Conservation (phyloP, 495 filamentous ascomycete species). For the Neurospora hispaniola region DNA sequence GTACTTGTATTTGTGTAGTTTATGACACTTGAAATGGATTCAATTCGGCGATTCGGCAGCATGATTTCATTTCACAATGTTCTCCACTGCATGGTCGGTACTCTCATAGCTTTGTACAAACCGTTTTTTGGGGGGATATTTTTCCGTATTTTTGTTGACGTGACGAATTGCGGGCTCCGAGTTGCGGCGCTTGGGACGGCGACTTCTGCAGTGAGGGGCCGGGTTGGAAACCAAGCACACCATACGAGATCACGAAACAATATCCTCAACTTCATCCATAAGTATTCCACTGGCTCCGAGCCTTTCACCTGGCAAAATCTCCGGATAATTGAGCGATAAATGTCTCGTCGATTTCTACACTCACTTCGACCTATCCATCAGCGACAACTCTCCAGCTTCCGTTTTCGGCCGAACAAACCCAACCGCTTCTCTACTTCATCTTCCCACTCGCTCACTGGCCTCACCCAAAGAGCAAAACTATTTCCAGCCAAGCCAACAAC, state of each 20-base stretch:
- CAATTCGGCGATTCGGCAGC: neutral
- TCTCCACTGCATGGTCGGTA: too few species aligned
- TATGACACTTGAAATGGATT: neutral
- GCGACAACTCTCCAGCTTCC: neutral
- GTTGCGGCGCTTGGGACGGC: neutral
- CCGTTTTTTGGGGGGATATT: neutral
- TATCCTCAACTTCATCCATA: neutral
- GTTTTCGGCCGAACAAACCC: neutral
- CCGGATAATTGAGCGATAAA: neutral
- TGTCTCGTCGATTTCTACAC: neutral
- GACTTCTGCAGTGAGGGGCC: neutral
- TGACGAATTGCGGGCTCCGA: neutral
- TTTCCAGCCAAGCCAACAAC: neutral
- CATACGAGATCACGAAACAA: neutral
- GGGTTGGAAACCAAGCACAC: neutral
- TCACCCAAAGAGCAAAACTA: neutral
- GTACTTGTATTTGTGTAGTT: neutral
- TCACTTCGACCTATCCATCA: neutral
- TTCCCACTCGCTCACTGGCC: neutral
- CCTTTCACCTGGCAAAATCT: neutral
- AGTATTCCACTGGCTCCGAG: neutral
- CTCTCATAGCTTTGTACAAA: neutral
- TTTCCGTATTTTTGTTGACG: neutral
- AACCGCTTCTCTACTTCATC: neutral
- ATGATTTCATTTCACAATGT: neutral